Conservation (phyloP, 2,329 filamentous ascomycete species). For the Pestalotiopsis fici region DNA sequence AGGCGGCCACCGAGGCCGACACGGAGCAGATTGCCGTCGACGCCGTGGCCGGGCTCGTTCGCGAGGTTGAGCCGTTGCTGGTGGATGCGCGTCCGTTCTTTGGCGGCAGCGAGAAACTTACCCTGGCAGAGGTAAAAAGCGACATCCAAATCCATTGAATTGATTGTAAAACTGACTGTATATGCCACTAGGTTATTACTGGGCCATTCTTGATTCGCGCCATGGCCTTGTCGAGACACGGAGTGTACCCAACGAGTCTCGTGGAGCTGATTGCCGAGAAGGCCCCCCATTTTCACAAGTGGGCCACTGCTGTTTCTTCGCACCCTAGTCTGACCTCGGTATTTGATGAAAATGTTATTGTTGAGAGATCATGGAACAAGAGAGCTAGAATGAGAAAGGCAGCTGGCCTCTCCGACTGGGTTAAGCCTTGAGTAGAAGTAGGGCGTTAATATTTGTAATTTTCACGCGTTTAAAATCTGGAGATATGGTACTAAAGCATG, state of each 20-base stretch:
- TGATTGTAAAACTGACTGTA: too few species aligned
- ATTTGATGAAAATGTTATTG: constrained; percentile 14
- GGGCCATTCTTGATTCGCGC: constrained; percentile 13
- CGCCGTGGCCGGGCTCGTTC: constrained; percentile 6
- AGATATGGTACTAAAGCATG: too few species aligned
- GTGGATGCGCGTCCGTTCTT: constrained; percentile 13
- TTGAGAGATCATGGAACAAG: constrained; percentile 11
- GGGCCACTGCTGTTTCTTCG: constrained; percentile 11
- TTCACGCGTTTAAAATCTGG: not conserved
- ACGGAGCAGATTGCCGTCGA: constrained; percentile 8
- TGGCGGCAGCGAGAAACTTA: constrained; percentile 11
- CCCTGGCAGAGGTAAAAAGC: constrained; percentile 12
- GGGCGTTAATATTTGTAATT: not conserved
- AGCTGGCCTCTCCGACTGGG: constrained; percentile 7
- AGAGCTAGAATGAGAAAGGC: constrained; percentile 12
- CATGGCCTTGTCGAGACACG: constrained; percentile 12
- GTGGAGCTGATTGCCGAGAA: constrained; percentile 5
- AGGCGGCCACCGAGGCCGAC: constrained; percentile 1
- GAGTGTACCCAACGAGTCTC: constrained; percentile 11
- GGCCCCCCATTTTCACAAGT: constrained; percentile 14
- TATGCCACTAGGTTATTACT: constrained; percentile 4
- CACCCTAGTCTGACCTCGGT: constrained; percentile 12
- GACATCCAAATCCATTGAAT: too few species aligned
- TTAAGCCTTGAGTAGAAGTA: not conserved
- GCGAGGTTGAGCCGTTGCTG: constrained; percentile 13